Evolutionary conservation across 352 stramenopile genomes (phyloP), one percentile per base, ranked within the genome.

Genomic region (Aphanomyces euteiches): DNA sequence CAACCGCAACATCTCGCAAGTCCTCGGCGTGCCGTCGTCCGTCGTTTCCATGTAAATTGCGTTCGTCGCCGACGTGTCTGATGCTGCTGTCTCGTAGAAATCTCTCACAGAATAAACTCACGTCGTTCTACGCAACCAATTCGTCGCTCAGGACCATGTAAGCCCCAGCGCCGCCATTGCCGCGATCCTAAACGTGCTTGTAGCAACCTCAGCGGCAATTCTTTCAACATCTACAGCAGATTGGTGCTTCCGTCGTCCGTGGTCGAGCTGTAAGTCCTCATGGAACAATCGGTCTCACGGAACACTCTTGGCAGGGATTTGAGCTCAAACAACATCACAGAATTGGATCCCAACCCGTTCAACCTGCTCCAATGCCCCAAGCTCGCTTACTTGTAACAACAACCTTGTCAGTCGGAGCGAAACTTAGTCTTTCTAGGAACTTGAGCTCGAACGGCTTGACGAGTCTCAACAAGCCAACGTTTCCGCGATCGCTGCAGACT

Each of bases 141-240:
- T 58, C 50, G 8, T n/a, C n/a, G 8, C 50, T 58, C n/a, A 34
- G 37, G n/a, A 58, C 8, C 50, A 58, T 58, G 50, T 58, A 58
- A n/a, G 50, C n/a, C 2, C 50, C 2, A 58, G 2, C 50, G 8
- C 1, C 50, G 8, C 28, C 50, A 10, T 1, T 58, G 8, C n/a
- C n/a, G n/a, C 8, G n/a, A 34, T 10, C 8, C 50, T 58, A 38
- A 34, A 4, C 50, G 37, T 58, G 50, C 8, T 21, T 58, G n/a
- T 34, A 58, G 50, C 1, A 34, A 58, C 50, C n/a, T 58, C 8
- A 58, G 50, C 2, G n/a, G 50, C n/a, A 58, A 58, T 34, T 10
- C 1, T 34, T 38, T 58, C 50, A 58, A 10, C 50, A 8, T 38
- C 2, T 19, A 4, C n/a, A 58, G 50, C 50, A 19, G 28, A n/a